Conservation (phyloP, 176 grass and related monocot genomes). For the Carex myosuroides region DNA sequence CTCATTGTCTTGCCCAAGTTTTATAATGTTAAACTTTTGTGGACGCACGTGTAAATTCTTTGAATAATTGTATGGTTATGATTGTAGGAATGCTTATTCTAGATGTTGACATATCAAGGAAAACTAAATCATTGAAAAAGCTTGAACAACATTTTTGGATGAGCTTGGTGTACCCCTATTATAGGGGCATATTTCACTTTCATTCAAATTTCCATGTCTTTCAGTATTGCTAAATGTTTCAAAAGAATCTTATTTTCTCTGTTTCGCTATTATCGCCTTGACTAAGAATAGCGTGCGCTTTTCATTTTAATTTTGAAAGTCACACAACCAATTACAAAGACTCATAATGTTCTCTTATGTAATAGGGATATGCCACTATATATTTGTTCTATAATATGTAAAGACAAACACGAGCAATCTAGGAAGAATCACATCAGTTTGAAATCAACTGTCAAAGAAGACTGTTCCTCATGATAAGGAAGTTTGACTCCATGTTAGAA, state of each 20-base stretch:
- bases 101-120: background rate
- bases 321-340: too few relatives aligned
- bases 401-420: background rate
- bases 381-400: background rate
- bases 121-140: background rate
- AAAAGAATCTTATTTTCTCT: background rate
- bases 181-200: background rate
- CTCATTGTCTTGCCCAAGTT: too few relatives aligned
- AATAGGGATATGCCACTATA: too few relatives aligned
- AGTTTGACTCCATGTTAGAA: background rate
- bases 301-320: too few relatives aligned
- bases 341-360: background rate
- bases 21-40: background rate
- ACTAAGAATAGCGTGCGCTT: background rate
- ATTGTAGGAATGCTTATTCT: background rate
- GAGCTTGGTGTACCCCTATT: background rate
- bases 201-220: background rate
- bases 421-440: background rate
- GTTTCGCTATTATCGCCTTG: background rate
- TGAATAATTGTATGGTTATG: background rate
- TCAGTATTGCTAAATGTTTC: background rate
- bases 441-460: background rate
- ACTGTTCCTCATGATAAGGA: background rate
- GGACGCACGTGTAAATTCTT: background rate
- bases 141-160: conserved; percentile 15